These are phyloP conservation scores for Clavispora carvajalis DNA, from an alignment of 805 yeast genomes.

Conservation along the genomic window DNA sequence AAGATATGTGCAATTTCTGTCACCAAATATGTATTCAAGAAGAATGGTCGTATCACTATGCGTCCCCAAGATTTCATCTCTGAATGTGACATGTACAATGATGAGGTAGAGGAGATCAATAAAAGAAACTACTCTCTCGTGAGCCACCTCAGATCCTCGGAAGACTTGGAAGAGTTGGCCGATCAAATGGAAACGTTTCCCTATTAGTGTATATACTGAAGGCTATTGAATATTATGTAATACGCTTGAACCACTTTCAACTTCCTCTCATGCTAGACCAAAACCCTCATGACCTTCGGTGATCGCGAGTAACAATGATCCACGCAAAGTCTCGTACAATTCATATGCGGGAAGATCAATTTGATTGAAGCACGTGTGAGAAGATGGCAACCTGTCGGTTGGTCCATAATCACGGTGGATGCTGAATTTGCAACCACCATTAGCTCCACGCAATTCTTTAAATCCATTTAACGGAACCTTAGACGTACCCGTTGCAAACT, in stretches of 20 bases:
- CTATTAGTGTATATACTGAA: background rate
- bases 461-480: conserved; percentile 95
- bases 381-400: conserved; percentile 82
- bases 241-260: background rate
- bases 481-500: conserved; percentile 95
- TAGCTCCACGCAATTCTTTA: conserved; percentile 80
- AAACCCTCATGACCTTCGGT: conserved; percentile 96
- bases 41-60: conserved; percentile 66
- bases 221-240: background rate
- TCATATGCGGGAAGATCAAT: conserved; percentile 91
- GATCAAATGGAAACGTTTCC: background rate
- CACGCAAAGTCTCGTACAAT: conserved; percentile 78
- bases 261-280: conserved; percentile 55
- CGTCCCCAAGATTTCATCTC: conserved; percentile 56
- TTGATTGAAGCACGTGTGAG: conserved; percentile 97
- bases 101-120: conserved; percentile 42
- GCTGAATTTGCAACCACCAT: conserved; percentile 79
- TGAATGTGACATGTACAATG: conserved; percentile 51
- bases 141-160: conserved; percentile 29
- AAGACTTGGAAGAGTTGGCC: conserved; percentile 33
- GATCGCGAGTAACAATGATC: conserved; percentile 74
- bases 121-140: conserved; percentile 36
- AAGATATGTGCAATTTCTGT: conserved; percentile 52
- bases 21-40: conserved; percentile 77
- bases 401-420: conserved; percentile 87